Conservation (phyloP, 208 protist species). For the Naegleria lovaniensis region DNA sequence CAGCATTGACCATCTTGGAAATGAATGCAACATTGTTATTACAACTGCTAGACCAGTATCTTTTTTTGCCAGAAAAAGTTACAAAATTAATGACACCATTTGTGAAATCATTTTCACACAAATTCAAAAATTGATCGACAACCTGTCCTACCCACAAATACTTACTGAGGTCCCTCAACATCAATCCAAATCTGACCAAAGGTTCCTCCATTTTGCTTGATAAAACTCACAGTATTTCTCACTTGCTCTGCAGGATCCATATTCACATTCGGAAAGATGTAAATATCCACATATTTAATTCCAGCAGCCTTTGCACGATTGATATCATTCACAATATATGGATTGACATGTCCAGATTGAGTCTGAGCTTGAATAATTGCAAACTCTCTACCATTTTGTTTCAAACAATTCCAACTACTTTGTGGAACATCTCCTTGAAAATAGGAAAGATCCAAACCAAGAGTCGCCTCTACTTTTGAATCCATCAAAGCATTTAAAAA, state of each 20-base stretch:
- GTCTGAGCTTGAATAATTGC: slow-evolving; percentile 7
- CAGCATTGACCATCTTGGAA: neutral
- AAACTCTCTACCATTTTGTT: neutral
- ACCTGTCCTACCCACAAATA: neutral
- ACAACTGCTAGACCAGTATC: neutral
- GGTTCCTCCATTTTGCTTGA: neutral
- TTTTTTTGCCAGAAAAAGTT: too few species aligned
- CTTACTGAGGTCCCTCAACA: neutral
- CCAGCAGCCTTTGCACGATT: slow-evolving; percentile 6
- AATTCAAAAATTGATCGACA: too few species aligned
- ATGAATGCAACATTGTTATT: neutral
- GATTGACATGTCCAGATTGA: neutral
- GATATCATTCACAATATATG: neutral
- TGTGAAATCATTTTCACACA: too few species aligned
- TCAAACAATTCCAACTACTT: neutral
- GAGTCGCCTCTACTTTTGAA: neutral
- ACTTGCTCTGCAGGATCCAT: neutral
- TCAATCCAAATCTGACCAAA: slow-evolving; percentile 16
- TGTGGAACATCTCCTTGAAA: slow-evolving; percentile 16
- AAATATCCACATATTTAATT: slow-evolving; percentile 1
- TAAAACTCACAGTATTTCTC: neutral
- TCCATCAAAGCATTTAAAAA: too few species aligned
- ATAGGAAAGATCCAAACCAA: neutral
- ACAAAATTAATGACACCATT: too few species aligned
- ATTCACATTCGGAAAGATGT: neutral